Percentiles rank a stretch among this genome's conserved stretches.
Evolutionary conservation across 768 basidiomycete species (phyloP).

Genomic region (Boletus pseudopeckii): DNA sequence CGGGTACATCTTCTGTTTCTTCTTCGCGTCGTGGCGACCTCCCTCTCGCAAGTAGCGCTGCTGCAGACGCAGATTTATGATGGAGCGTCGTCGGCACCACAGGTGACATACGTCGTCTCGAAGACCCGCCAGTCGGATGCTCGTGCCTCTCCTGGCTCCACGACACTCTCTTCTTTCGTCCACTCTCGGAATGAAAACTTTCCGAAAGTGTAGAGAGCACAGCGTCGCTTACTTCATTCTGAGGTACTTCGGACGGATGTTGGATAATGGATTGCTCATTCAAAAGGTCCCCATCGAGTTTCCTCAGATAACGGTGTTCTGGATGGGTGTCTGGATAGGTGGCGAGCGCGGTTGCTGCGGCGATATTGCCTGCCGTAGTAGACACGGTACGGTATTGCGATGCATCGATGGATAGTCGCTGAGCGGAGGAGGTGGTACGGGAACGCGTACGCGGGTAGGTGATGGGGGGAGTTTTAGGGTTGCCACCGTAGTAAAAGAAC

Average conservation of each 20-base stretch:
- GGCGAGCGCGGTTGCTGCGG: constrained; percentile 65
- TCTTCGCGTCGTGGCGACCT: constrained; percentile 42
- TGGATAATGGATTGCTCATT: constrained; percentile 18
- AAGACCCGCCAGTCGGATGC: constrained; percentile 37
- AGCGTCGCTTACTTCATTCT: constrained; percentile 49
- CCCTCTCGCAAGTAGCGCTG: constrained; percentile 38
- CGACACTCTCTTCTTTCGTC: constrained; percentile 54
- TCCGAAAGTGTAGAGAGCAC: constrained; percentile 59
- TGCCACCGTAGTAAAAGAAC: constrained; percentile 70
- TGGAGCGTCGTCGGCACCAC: constrained; percentile 32
- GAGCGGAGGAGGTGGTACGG: constrained; percentile 41
- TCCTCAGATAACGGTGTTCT: constrained; percentile 33
- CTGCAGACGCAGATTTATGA: constrained; percentile 22
- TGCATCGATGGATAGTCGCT: constrained; percentile 51
- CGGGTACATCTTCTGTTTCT: constrained; percentile 22
- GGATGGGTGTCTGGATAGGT: constrained; percentile 54
- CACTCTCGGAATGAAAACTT: constrained; percentile 75
- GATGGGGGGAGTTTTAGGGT: constrained; percentile 33
- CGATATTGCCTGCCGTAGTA: constrained; percentile 67
- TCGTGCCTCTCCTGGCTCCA: constrained; percentile 75
- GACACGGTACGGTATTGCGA: constrained; percentile 70
- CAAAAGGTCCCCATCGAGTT: constrained; percentile 22
- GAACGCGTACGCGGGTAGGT: constrained; percentile 39
- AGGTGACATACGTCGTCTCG: constrained; percentile 34
- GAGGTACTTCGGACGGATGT: constrained; percentile 22